Base-by-base conservation (phyloP, 108 stramenopile species). In the Nitzschia putrida region DNA sequence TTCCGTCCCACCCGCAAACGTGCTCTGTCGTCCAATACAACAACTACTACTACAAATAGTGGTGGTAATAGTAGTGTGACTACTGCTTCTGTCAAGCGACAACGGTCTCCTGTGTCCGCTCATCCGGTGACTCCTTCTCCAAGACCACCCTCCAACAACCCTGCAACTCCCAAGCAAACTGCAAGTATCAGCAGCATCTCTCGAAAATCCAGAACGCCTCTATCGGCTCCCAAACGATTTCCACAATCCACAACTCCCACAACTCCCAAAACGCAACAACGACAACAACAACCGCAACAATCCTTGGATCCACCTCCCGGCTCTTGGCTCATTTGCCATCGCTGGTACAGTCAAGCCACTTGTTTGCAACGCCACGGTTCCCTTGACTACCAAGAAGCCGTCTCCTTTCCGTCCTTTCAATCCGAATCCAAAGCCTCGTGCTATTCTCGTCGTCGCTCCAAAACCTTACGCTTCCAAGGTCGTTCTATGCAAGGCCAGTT, bases 311-410 rank as follows among this genome's bases (percentile, higher is more conserved):
- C 29, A 34, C 29, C 29, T 34, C 29, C 29, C 1, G 29, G 29
- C 24, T 38, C 44, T 25, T 83, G 87, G 71, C 57, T 90, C 7
- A 64, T 94, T 10, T 91, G 90, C 77, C 79, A 90, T 53, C 87
- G 93, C 65, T 91, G 90, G 88, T 42, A 81, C 10, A 57, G 71
- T 45, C 74, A 75, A 40, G 81, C 68, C 53, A 65, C 63, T 53
- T 87, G 67, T 58, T 73, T 61, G 8, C 53, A 68, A 66, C 78
- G 79, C 52, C 61, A 82, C 70, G 82, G 82, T 53, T 25, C 20
- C 53, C 60, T 73, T 41, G 63, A 40, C 21, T 74, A 86, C 64
- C 39, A 76, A 57, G 88, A 77, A 79, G 29, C 16, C 14, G 29
- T 34, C 4, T 34, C 29, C 29, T 34, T 34, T 34, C 29, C 29